Conservation (phyloP, 2,329 filamentous ascomycete genomes). For the Penicillium polonicum region DNA sequence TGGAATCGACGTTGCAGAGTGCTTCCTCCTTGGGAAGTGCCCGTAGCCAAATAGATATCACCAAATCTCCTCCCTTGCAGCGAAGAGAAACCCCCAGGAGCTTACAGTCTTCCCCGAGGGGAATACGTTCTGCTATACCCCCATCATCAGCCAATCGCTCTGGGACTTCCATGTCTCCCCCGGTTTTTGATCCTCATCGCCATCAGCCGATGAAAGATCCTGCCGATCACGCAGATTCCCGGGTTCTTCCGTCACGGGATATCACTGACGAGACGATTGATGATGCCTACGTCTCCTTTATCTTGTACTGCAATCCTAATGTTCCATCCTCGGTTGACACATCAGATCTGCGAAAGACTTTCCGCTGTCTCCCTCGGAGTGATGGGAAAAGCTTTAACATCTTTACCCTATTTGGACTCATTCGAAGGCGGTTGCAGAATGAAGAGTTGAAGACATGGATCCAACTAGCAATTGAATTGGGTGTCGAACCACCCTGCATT, state of each 20-base stretch:
- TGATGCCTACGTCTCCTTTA: slow-evolving; percentile 78
- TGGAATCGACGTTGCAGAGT: slow-evolving; percentile 39
- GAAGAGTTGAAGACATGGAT: slow-evolving; percentile 94
- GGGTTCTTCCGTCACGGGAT: slow-evolving; percentile 63
- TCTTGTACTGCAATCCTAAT: slow-evolving; percentile 86
- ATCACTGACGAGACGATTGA: slow-evolving; percentile 72
- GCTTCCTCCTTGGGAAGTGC: slow-evolving; percentile 39
- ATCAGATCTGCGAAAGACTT: slow-evolving; percentile 68
- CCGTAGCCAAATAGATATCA: slow-evolving; percentile 32
- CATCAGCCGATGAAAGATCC: slow-evolving; percentile 32
- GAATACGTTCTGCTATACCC: slow-evolving; percentile 30
- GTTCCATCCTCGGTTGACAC: slow-evolving; percentile 71
- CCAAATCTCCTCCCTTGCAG: slow-evolving; percentile 38
- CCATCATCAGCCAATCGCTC: slow-evolving; percentile 30
- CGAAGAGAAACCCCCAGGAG: slow-evolving; percentile 41
- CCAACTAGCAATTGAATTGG: slow-evolving; percentile 79
- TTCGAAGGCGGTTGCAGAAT: slow-evolving; percentile 67
- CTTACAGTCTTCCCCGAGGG: slow-evolving; percentile 40
- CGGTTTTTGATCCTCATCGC: slow-evolving; percentile 34
- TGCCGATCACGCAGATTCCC: slow-evolving; percentile 46
- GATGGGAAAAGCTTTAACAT: slow-evolving; percentile 84
- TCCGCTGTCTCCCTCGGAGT: slow-evolving; percentile 77
- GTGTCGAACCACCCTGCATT: slow-evolving; percentile 78
- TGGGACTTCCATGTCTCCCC: slow-evolving; percentile 44
- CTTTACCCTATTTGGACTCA: slow-evolving; percentile 73